Evolutionary conservation across 2,329 filamentous ascomycete genomes (phyloP).

Genomic region (Didymella pinodella): DNA sequence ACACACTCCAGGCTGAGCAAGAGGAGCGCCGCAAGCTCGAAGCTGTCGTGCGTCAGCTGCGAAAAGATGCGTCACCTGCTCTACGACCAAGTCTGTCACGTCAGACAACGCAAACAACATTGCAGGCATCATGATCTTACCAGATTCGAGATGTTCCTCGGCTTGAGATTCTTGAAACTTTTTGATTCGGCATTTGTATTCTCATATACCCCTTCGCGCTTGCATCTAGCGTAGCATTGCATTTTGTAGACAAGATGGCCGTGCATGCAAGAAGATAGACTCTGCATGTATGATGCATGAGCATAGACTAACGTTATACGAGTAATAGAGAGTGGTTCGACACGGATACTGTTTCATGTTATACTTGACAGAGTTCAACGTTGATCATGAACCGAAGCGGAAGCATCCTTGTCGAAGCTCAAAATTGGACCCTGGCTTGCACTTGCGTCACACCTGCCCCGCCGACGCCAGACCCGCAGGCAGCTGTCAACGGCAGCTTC

Average conservation of each 20-base stretch:
- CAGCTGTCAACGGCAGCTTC: slow-evolving; percentile 18
- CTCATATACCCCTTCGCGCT: slow-evolving; percentile 21
- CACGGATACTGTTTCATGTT: background rate
- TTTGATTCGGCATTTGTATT: slow-evolving; percentile 20
- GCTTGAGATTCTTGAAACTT: background rate
- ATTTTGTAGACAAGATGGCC: slow-evolving; percentile 10
- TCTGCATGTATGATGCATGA: slow-evolving; percentile 12
- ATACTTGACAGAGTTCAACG: background rate
- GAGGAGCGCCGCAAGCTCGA: slow-evolving; percentile 74
- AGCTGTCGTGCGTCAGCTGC: slow-evolving; percentile 64
- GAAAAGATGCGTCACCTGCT: slow-evolving; percentile 51
- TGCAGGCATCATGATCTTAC: slow-evolving; percentile 2
- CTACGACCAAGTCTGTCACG: slow-evolving; percentile 15
- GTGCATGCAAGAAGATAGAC: slow-evolving; percentile 7
- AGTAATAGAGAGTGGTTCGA: slow-evolving; percentile 1
- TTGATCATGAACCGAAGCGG: background rate
- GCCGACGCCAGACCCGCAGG: slow-evolving; percentile 18
- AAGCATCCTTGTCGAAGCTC: slow-evolving; percentile 16
- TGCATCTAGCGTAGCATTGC: slow-evolving; percentile 11
- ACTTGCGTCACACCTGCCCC: slow-evolving; percentile 18
- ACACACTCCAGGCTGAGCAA: slow-evolving; percentile 67
- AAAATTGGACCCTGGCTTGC: slow-evolving; percentile 16
- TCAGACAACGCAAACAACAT: slow-evolving; percentile 13
- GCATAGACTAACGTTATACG: slow-evolving; percentile 20
- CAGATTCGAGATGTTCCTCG: background rate